Evolutionary conservation across 495 filamentous ascomycete genomes (phyloP).

Genomic region (Penicillium robsamsonii): DNA sequence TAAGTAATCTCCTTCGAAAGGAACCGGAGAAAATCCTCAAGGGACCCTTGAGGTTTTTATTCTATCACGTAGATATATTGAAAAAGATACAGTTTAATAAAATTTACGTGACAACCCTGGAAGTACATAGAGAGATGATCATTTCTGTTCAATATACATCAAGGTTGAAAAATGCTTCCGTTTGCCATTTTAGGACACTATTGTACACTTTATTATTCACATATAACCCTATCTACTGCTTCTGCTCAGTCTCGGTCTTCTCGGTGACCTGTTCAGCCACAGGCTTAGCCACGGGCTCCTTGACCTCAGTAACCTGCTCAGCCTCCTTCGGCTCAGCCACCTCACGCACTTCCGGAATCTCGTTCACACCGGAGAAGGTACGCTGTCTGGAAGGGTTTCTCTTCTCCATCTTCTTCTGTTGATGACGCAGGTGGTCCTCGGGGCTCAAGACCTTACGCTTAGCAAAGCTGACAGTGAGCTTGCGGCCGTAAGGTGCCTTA

Average conservation of each 20-base stretch:
- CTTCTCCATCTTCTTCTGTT: slow-evolving; percentile 8
- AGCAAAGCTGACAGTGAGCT: slow-evolving; percentile 64
- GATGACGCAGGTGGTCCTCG: background rate
- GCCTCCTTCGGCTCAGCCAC: background rate
- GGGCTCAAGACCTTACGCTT: slow-evolving; percentile 13
- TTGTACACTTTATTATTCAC: background rate
- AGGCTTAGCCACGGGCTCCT: background rate
- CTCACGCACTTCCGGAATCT: background rate
- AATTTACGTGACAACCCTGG: too few relatives aligned
- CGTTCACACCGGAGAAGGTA: background rate
- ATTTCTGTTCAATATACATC: background rate
- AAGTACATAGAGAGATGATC: background rate
- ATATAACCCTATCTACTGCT: background rate
- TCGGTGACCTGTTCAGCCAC: background rate
- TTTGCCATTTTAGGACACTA: background rate
- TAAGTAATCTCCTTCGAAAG: too few relatives aligned
- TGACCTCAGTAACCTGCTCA: background rate
- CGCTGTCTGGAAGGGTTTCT: background rate
- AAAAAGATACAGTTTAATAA: too few relatives aligned
- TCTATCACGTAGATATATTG: too few relatives aligned
- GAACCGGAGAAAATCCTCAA: too few relatives aligned
- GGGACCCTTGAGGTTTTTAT: too few relatives aligned
- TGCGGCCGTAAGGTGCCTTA: slow-evolving; percentile 62
- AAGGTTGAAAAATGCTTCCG: background rate
- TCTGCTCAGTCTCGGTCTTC: background rate